Percentiles rank a stretch among this genome's conserved stretches.
Conservation (phyloP, 2,329 filamentous ascomycete genomes). For the Scytalidium lignicola region DNA sequence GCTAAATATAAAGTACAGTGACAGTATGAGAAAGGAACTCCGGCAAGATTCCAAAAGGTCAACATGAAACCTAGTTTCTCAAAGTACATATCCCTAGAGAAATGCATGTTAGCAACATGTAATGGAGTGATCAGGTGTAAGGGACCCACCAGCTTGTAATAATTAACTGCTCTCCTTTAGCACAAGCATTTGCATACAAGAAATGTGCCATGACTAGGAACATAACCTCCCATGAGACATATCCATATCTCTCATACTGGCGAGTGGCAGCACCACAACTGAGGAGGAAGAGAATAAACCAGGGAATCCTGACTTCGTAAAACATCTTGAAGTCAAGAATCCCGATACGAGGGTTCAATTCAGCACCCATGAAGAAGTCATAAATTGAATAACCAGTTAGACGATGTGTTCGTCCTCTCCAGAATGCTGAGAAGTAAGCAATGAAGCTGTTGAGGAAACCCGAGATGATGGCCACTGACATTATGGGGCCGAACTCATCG, state of each 20-base stretch:
- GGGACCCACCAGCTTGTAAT: conserved; percentile 64
- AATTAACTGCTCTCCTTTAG: conserved; percentile 85
- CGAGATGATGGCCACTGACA: conserved; percentile 87
- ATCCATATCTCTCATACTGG: conserved; percentile 77
- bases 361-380: conserved; percentile 83
- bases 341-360: conserved; percentile 73
- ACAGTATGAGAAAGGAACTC: conserved; percentile 84
- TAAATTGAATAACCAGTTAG: conserved; percentile 79
- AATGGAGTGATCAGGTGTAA: not conserved
- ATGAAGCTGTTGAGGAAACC: conserved; percentile 75
- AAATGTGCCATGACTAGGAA: conserved; percentile 84
- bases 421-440: conserved; percentile 79
- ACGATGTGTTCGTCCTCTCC: conserved; percentile 74
- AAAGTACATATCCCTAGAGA: conserved; percentile 75
- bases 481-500: conserved; percentile 85
- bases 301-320: conserved; percentile 81
- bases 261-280: conserved; percentile 68
- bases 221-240: conserved; percentile 71
- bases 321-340: conserved; percentile 89
- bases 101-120: not conserved
- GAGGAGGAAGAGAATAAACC: conserved; percentile 79
- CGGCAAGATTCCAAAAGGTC: conserved; percentile 93
- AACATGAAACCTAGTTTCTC: conserved; percentile 97
- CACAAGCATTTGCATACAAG: conserved; percentile 83
- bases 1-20: conserved; percentile 76